Conservation (phyloP, 2,329 filamentous ascomycete species). For the Colletotrichum echinochloae region DNA sequence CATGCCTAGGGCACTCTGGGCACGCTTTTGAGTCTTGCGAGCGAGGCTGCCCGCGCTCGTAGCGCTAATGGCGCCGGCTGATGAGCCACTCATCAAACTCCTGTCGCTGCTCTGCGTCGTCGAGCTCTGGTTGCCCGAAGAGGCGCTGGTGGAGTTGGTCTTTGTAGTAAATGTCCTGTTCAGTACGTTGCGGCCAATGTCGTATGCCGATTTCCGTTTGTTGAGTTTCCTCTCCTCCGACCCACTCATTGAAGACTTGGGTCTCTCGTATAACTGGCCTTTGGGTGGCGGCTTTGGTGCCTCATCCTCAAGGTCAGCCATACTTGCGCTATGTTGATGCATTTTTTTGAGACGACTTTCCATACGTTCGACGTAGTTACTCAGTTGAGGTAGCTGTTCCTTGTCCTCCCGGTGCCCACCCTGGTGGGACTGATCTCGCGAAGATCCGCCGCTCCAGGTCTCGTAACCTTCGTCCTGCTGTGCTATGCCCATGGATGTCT, state of each 20-base stretch:
- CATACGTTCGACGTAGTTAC: slow-evolving; percentile 92
- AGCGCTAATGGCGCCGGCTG: slow-evolving; percentile 90
- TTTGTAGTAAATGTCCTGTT: slow-evolving; percentile 89
- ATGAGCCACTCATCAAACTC: slow-evolving; percentile 93
- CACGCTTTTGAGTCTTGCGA: slow-evolving; percentile 73
- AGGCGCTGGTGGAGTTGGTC: slow-evolving; percentile 84
- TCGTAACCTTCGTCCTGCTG: slow-evolving; percentile 71
- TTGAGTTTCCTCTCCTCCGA: slow-evolving; percentile 62
- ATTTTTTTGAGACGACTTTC: slow-evolving; percentile 82
- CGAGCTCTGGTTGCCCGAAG: slow-evolving; percentile 76
- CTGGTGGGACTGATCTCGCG: slow-evolving; percentile 59
- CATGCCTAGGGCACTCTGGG: slow-evolving; percentile 74
- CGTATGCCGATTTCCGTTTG: slow-evolving; percentile 81
- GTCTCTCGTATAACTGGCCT: slow-evolving; percentile 62
- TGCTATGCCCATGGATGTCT: slow-evolving; percentile 80
- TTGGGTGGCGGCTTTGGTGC: slow-evolving; percentile 75
- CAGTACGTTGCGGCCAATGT: slow-evolving; percentile 77
- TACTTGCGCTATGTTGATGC: slow-evolving; percentile 69
- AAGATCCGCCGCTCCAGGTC: slow-evolving; percentile 67
- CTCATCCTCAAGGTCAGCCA: slow-evolving; percentile 59
- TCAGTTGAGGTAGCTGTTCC: slow-evolving; percentile 75
- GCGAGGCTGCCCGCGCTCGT: slow-evolving; percentile 96
- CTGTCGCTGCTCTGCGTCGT: slow-evolving; percentile 83
- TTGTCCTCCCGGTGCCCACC: slow-evolving; percentile 59
- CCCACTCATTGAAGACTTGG: slow-evolving; percentile 69